These are phyloP conservation scores for Geotrichum bryndzae DNA, from an alignment of 1,139 yeast genomes.

Conservation along the genomic window DNA sequence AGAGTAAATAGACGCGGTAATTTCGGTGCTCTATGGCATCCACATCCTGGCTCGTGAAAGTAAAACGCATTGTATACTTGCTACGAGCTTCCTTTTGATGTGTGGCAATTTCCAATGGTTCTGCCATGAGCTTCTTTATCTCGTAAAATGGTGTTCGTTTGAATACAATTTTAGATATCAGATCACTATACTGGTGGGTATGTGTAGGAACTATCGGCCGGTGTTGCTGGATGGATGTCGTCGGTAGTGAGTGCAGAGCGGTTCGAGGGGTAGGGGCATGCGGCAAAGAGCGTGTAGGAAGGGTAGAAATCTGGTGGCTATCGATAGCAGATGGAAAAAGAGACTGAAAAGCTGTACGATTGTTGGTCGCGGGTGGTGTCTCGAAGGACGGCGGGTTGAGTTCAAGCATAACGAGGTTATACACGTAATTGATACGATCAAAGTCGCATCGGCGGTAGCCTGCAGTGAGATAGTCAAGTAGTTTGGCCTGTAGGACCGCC, in stretches of 20 bases:
- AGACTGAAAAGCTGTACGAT: not conserved
- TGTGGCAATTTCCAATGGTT: conserved; percentile 5
- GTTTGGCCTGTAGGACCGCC: conserved; percentile 28
- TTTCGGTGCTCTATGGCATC: not conserved
- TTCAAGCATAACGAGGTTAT: conserved; percentile 5
- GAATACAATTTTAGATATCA: not conserved
- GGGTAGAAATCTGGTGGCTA: not conserved
- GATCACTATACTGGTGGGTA: not conserved
- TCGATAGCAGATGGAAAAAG: not conserved
- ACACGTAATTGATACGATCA: conserved; percentile 1
- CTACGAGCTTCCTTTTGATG: not conserved
- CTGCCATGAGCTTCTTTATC: not conserved
- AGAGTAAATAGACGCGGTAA: conserved; percentile 1
- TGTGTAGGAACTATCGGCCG: not conserved
- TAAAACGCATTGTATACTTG: conserved; percentile 6
- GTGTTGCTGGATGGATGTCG: not conserved
- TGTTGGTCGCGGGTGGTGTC: not conserved
- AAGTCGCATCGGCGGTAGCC: conserved; percentile 7
- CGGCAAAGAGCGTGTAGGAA: not conserved
- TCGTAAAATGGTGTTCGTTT: conserved; percentile 9
- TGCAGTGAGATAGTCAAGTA: conserved; percentile 20
- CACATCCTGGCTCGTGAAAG: not conserved
- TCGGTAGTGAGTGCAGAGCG: not conserved
- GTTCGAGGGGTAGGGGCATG: not conserved
- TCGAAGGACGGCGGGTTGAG: not conserved